Base-by-base conservation (phyloP, 106 monocot genomes). In the Narthecium ossifragum region DNA sequence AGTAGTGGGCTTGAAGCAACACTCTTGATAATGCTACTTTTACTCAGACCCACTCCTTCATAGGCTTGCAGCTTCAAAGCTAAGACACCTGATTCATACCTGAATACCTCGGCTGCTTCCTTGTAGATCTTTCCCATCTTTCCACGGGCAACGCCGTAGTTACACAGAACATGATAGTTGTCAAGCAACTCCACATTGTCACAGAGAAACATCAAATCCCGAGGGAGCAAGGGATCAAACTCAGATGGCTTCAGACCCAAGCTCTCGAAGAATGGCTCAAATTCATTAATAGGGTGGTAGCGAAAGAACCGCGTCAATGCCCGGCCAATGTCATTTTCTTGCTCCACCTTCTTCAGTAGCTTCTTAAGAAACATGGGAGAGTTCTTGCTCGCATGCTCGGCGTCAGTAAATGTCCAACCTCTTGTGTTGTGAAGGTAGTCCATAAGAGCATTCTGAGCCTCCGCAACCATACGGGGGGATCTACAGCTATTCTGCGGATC, bases 221-320 rank as follows among this genome's bases (percentile, higher is more conserved):
- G 76, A 15, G 83, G 80, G 53, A 96, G 79, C 13, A 96, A 62
- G 3, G 37, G 31, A 26, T 39, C 57, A 43, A 76, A 66, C 53
- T 90, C 77, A 33, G 67, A 64, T 26, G 72, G 80, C 28, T 70
- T 72, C 64, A 96, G 37, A 22, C 86, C 86, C 20, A 90, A 69
- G 67, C 94, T 90, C 78, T 96, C 90, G 12, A 96, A 73, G 62
- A 96, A 83, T 25, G 83, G 83, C 54, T 96, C 90, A 31, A 81
- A 90, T 49, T 96, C 90, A 61, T 96, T 90, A 21, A 90, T 80
- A 0, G 80, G 86, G 37, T 96, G 74, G 57, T 80, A 86, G 12
- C 68, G 59, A 22, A 86, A 69, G 60, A 72, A 78, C 24, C 80
- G 61, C 13, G 26, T 24, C 20, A 86, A 46, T 24, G 72, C 78